phyloP scores from a whole-genome alignment of 164 flowering plant species.

The Stephania japonica region DNA sequence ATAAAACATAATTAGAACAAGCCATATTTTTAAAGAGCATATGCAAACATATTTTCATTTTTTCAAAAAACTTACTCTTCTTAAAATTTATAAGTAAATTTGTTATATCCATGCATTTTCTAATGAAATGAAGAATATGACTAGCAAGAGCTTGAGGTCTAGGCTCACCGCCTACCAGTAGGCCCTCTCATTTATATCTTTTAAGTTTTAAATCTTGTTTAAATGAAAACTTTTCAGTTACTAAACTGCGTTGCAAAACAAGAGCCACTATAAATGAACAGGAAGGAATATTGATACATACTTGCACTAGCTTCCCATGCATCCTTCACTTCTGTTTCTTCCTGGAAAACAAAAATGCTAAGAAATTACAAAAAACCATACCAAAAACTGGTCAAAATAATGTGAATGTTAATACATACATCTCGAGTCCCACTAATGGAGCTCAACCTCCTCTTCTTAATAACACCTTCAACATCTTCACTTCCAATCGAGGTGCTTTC shows the following conservation, averaged over 20 bases:
- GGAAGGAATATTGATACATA: not conserved
- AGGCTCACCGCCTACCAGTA: too few relatives aligned
- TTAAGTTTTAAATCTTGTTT: too few relatives aligned
- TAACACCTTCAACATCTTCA: slow-evolving; percentile 11
- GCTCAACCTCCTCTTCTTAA: slow-evolving; percentile 37
- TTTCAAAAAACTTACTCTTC: too few relatives aligned
- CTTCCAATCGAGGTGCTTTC: slow-evolving; percentile 12
- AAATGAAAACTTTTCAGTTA: too few relatives aligned
- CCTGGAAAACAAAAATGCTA: slow-evolving; percentile 29
- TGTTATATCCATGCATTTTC: too few relatives aligned
- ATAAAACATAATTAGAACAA: not conserved
- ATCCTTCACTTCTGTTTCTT: slow-evolving; percentile 21
- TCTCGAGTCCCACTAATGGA: slow-evolving; percentile 14
- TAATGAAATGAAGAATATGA: too few relatives aligned
- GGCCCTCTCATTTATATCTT: too few relatives aligned
- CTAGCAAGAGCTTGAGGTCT: too few relatives aligned
- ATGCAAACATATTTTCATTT: not conserved
- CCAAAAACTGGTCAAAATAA: not conserved
- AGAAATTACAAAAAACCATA: not conserved
- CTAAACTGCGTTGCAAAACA: too few relatives aligned
- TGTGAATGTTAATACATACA: slow-evolving; percentile 25
- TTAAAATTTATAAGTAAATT: too few relatives aligned
- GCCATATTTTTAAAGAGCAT: not conserved
- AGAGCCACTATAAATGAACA: not conserved
- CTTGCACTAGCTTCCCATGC: slow-evolving; percentile 10